Base-by-base conservation (phyloP, 2,329 filamentous ascomycete species). In the Alternaria ethzedia region DNA sequence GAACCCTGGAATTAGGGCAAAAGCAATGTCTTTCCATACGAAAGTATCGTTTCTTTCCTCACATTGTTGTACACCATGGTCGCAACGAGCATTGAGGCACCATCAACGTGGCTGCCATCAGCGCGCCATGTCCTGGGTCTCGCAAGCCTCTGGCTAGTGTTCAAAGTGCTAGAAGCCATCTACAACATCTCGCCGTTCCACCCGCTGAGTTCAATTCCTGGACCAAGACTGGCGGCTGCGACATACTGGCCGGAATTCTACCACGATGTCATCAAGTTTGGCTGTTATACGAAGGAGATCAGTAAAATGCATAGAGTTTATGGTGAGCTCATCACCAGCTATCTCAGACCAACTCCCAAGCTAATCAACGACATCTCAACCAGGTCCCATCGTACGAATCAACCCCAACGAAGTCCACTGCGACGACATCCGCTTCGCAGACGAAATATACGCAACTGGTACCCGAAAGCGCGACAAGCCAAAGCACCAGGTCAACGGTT, bases 171-270 rank as follows among this genome's bases (percentile, higher is more conserved):
- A n/a, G 64, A 71, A 26, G 65, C 66, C 1, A 12, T 74, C 15
- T 74, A 75, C 63, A 72, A 73, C 47, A 50, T 76, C n/a, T 74
- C 71, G 13, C 70, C 70, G 2, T 54, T 80, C 17, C 70, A 73
- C 49, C 76, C 76, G 3, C 51, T 80, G 20, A 66, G 70, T 21
- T 52, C 66, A 25, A 75, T 80, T 32, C 78, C 78, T 7, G 78
- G 78, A 12, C 77, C 77, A 8, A 78, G 65, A 56, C 47, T 80
- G 15, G 75, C 78, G 10, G 79, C 78, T 10, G 70, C 76, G 20
- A 79, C 79, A 1, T 71, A 72, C 25, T 66, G 69, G 57, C 78
- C 78, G 5, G 78, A 81, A 30, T 75, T 78, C 21, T 81, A 80
- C 59, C 73, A 79, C 63, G 79, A 82, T 69, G 70, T 78, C 9